Percentiles rank a stretch among this genome's conserved stretches.
These are phyloP conservation scores for Bipolaris cookei DNA, from an alignment of 2,329 filamentous ascomycete species.

Conservation along the genomic window DNA sequence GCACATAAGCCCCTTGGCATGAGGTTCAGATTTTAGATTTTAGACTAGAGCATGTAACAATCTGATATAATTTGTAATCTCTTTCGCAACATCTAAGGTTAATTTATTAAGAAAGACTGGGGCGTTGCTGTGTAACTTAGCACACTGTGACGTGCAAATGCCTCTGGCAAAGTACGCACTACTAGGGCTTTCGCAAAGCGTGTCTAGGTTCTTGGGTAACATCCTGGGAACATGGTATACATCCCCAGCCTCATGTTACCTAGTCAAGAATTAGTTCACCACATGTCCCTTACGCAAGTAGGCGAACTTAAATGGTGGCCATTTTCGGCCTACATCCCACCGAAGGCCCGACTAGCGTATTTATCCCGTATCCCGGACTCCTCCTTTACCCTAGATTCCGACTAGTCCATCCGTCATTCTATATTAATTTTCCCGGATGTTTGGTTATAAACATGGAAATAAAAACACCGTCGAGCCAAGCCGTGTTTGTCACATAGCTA, in stretches of 20 bases:
- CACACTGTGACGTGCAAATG: background rate
- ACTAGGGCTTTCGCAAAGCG: background rate
- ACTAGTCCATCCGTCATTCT: slow-evolving; percentile 13
- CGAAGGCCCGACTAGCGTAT: slow-evolving; percentile 22
- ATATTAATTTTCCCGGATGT: slow-evolving; percentile 29
- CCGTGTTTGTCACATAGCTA: background rate
- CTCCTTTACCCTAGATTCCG: slow-evolving; percentile 25
- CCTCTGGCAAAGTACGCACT: background rate
- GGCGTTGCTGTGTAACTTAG: background rate
- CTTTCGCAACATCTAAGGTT: background rate
- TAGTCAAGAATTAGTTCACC: background rate
- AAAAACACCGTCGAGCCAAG: slow-evolving; percentile 3
- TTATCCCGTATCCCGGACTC: slow-evolving; percentile 15
- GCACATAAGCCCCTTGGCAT: background rate
- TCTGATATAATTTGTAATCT: background rate
- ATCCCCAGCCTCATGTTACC: background rate
- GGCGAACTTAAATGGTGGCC: background rate
- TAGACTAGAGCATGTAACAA: background rate
- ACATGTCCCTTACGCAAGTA: background rate
- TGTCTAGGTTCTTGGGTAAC: background rate
- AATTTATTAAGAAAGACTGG: background rate
- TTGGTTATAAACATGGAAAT: slow-evolving; percentile 21
- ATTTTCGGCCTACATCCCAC: slow-evolving; percentile 24
- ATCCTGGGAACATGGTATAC: background rate
- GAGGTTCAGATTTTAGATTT: background rate